Percentiles rank a stretch among this genome's conserved stretches.
Conservation (phyloP, 768 basidiomycete genomes). For the Mycena amicta region DNA sequence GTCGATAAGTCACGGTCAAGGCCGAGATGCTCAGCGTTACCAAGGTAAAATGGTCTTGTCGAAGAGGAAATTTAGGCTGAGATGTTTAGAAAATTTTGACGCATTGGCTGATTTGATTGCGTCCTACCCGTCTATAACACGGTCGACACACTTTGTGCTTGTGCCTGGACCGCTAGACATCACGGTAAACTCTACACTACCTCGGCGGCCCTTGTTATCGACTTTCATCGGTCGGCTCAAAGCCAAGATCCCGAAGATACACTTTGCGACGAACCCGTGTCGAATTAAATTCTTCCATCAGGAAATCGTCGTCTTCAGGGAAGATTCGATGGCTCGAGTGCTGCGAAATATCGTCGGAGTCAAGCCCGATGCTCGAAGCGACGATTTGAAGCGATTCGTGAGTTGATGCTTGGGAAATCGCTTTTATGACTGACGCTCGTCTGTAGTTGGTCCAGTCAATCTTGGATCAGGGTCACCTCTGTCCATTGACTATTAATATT, state of each 20-base stretch:
- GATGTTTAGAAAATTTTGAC: conserved; percentile 78
- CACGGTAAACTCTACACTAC: conserved; percentile 76
- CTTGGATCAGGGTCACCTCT: conserved; percentile 93
- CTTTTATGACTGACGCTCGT: conserved; percentile 1
- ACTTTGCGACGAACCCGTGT: conserved; percentile 90
- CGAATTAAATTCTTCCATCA: conserved; percentile 94
- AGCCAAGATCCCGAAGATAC: conserved; percentile 73
- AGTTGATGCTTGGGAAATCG: no score
- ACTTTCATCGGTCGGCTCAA: conserved; percentile 71
- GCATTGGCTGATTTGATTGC: conserved; percentile 82
- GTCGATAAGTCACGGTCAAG: conserved; percentile 78
- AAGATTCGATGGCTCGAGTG: conserved; percentile 94
- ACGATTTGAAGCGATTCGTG: conserved; percentile 88
- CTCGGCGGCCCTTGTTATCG: conserved; percentile 79
- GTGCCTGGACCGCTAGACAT: conserved; percentile 95
- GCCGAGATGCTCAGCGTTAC: conserved; percentile 78
- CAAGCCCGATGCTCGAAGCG: conserved; percentile 76
- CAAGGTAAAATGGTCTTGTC: conserved; percentile 56
- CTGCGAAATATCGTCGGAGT: conserved; percentile 88
- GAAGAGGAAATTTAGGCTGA: neutral
- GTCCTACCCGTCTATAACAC: conserved; percentile 75
- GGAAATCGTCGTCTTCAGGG: conserved; percentile 91
- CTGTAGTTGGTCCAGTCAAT: conserved; percentile 91
- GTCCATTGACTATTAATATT: conserved; percentile 79
- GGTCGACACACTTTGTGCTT: conserved; percentile 86